Base-by-base conservation (phyloP, 1,139 yeast genomes). In the Kodamaea plutei region DNA sequence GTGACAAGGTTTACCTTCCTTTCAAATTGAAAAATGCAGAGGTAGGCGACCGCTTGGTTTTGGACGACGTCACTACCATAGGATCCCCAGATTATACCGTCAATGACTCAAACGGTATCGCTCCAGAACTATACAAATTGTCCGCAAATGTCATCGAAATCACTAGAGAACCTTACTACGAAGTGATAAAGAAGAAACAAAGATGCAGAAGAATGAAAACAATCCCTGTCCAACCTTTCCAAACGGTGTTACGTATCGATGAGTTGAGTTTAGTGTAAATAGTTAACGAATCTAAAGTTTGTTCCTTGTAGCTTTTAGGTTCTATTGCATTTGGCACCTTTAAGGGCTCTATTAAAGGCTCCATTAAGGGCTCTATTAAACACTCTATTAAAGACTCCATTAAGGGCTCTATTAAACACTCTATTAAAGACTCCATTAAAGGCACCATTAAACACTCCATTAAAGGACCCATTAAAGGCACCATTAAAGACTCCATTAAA, bases 201-300 rank as follows among this genome's bases (percentile, higher is more conserved):
- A 79, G 97, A 61, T 75, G 87, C 47, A 76, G 98, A 62, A 84
- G 88, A 52, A 76, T 76, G 29, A 81, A 87, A 53, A 91, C 88
- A 39, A 76, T 80, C 23, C 74, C 75, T 12, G 82, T 81, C 31
- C 88, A 89, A 61, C 89, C 84, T 38, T 78, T 74, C 48, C 76
- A 85, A 48, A 91, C 98, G 3, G 79, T 85, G 27, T 61, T 91
- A 47, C 75, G 91, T 56, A 79, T 91, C 33, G 74, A 79, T 33
- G 95, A 89, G 54, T 63, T 84, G 45, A 69, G 62, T 41, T 55
- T 82, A 45, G 70, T 17, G 7, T 17, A 17, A 17, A 17, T 17
- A 17, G 20, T 7, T 17, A 7, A 18, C 20, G 7, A 9, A 18
- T 18, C 20, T 18, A 9, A 9, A 18, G 20, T 18, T 18, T 7